Percentiles rank a stretch among this genome's conserved stretches.
phyloP scores from a whole-genome alignment of 2,329 filamentous ascomycete species.

The Sarocladium kiliense region DNA sequence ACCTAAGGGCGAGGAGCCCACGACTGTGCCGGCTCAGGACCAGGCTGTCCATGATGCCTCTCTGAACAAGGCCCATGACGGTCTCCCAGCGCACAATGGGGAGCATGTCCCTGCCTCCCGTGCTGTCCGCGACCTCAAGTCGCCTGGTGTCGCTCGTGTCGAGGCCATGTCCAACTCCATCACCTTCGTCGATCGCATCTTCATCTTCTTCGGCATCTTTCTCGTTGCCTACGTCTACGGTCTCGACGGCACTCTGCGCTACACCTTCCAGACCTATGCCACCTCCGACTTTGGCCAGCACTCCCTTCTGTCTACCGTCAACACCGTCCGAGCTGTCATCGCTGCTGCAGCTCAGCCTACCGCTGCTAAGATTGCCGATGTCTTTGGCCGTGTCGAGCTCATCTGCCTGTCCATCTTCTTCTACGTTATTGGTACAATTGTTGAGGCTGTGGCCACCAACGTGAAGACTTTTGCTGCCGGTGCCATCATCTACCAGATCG shows the following conservation, averaged over 20 bases:
- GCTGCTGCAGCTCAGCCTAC: conserved; percentile 54
- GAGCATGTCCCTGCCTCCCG: conserved; percentile 1
- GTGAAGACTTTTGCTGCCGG: conserved; percentile 51
- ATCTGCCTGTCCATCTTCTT: conserved; percentile 55
- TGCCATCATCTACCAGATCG: conserved; percentile 56
- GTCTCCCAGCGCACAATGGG: background rate
- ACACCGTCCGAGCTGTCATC: conserved; percentile 52
- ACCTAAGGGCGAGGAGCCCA: background rate
- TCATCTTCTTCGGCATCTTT: conserved; percentile 57
- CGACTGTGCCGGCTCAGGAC: background rate
- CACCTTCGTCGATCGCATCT: conserved; percentile 44
- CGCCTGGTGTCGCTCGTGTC: conserved; percentile 52
- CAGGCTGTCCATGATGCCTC: background rate
- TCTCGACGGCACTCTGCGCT: conserved; percentile 47
- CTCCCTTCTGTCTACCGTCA: conserved; percentile 52
- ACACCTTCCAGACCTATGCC: conserved; percentile 46
- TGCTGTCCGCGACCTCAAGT: conserved; percentile 13
- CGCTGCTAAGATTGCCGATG: conserved; percentile 54
- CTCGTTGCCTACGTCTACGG: conserved; percentile 60
- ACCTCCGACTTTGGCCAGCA: conserved; percentile 45
- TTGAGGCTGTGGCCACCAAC: conserved; percentile 46
- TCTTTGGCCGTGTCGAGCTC: conserved; percentile 57
- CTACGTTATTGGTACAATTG: conserved; percentile 51
- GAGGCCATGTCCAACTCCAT: conserved; percentile 51
- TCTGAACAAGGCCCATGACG: background rate